These are phyloP conservation scores for Rhizopogon salebrosus DNA, from an alignment of 768 basidiomycete genomes.

Conservation along the genomic window DNA sequence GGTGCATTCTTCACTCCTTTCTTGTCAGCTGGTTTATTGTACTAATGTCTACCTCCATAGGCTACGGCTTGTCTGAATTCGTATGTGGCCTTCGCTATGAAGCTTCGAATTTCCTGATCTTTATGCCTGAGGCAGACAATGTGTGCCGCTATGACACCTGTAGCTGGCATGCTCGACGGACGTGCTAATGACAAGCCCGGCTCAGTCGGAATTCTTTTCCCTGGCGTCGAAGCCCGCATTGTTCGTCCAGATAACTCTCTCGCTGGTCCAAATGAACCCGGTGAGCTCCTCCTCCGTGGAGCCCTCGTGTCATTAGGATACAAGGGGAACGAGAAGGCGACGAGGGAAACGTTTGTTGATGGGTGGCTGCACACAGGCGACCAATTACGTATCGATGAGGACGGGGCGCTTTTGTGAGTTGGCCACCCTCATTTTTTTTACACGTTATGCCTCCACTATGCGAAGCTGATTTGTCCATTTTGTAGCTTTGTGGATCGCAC, in stretches of 20 bases:
- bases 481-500: constrained; percentile 59
- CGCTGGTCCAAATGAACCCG: constrained; percentile 48
- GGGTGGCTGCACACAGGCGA: constrained; percentile 75
- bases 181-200: constrained; percentile 30
- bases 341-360: constrained; percentile 49
- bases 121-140: constrained; percentile 38
- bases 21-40: background rate
- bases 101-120: background rate
- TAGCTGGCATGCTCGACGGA: constrained; percentile 36
- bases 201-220: constrained; percentile 47
- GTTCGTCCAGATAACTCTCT: constrained; percentile 48
- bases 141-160: constrained; percentile 36
- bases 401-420: constrained; percentile 57
- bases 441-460: background rate
- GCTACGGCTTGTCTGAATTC: constrained; percentile 59
- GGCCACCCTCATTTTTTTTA: background rate
- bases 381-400: constrained; percentile 46
- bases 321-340: constrained; percentile 61
- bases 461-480: background rate
- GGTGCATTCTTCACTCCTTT: constrained; percentile 27
- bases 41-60: constrained; percentile 22
- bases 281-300: constrained; percentile 54
- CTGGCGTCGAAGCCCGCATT: constrained; percentile 54
- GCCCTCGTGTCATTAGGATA: constrained; percentile 53
- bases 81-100: constrained; percentile 29